Percentiles rank a stretch among this genome's conserved stretches.
Conservation (phyloP, 345 rosid genomes). For the Aurinia saxatilis region DNA sequence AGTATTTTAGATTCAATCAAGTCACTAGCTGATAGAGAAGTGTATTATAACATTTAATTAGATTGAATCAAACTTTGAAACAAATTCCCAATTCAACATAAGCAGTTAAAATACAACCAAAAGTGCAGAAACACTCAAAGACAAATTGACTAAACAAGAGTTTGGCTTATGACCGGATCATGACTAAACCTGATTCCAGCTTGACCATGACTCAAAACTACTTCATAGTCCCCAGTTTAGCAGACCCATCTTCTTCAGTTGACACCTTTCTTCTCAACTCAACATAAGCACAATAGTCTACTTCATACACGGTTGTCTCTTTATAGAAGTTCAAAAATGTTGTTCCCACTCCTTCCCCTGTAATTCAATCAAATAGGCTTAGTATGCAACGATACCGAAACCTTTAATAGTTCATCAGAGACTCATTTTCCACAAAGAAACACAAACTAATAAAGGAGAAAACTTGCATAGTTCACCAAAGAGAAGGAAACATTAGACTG, state of each 20-base stretch:
- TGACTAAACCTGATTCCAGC: slow-evolving; percentile 40
- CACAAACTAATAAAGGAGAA: too few relatives aligned
- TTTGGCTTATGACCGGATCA: not conserved
- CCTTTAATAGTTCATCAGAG: not conserved
- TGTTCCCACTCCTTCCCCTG: slow-evolving; percentile 88
- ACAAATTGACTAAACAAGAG: too few relatives aligned
- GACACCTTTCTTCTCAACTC: slow-evolving; percentile 43
- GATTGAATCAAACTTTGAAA: too few relatives aligned
- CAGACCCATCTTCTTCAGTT: slow-evolving; percentile 15
- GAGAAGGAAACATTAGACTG: too few relatives aligned
- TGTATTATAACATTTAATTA: too few relatives aligned
- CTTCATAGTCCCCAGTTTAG: slow-evolving; percentile 46
- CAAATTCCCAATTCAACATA: too few relatives aligned
- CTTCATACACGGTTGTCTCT: slow-evolving; percentile 45
- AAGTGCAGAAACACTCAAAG: too few relatives aligned
- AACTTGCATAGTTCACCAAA: not conserved
- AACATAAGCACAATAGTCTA: slow-evolving; percentile 69
- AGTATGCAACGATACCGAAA: not conserved
- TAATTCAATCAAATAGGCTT: not conserved
- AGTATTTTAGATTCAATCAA: too few relatives aligned
- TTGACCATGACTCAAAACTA: slow-evolving; percentile 32
- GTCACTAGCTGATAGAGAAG: too few relatives aligned
- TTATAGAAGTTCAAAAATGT: slow-evolving; percentile 50
- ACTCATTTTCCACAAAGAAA: too few relatives aligned
- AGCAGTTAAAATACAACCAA: too few relatives aligned